Evolutionary conservation across 371 early-diverging fungal genomes (phyloP), one percentile per base, ranked within the genome.

Genomic region (Lichtheimia ramosa): DNA sequence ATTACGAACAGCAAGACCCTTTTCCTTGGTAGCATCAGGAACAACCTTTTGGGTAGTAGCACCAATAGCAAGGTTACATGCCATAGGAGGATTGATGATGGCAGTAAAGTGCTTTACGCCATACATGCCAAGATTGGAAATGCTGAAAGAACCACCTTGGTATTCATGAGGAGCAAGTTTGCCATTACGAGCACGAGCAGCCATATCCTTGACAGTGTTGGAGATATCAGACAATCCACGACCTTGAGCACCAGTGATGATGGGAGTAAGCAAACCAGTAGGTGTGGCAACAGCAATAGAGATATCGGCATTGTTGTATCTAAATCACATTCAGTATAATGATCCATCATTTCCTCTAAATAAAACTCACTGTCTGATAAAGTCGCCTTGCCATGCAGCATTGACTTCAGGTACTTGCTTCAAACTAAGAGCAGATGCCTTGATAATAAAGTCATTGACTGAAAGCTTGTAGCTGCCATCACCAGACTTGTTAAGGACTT

Each of bases 61-160:
- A 57, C 97, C 97, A 41, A 98, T 91, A 59, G 97, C 96, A 60
- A 98, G 82, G 63, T 97, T 98, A 66, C 92, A 91, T 16, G 96
- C 81, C 69, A 97, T 96, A 24, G 97, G 97, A 43, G 96, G 96
- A 86, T 97, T 97, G 83, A 98, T 95, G 72, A 98, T 98, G 61
- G 97, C 97, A 43, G 96, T 94, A 79, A 98, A 98, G 73, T 91
- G 86, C 63, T 86, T 84, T 73, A 97, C 85, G 51, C 96, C 96
- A 63, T 78, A 96, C 99, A 98, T 98, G 72, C 99, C 99, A 64
- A 98, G 83, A 86, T 98, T 98, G 66, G 96, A 96, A 73, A 98
- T 95, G 64, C 96, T 93, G 84, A 98, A 98, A 54, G 92, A 84
- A 43, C 99, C 99, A 65, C 83, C 87, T 81, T 96, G 96, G 88